These are phyloP conservation scores for Eucalyptus erythrocorys DNA, from an alignment of 345 rosid genomes.

Conservation along the genomic window DNA sequence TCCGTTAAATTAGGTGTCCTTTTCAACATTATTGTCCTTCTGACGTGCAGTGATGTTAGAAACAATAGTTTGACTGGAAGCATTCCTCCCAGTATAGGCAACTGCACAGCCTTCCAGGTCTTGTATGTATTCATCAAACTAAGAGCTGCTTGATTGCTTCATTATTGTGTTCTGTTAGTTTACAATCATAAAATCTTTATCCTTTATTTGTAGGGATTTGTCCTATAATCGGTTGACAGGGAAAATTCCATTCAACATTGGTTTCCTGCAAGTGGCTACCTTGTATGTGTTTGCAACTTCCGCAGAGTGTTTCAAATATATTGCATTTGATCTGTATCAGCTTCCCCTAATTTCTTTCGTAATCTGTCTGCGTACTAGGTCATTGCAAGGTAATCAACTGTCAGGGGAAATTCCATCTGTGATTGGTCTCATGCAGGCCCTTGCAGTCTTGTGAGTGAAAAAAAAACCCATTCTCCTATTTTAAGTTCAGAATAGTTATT, in stretches of 20 bases:
- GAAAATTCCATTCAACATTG: constrained; percentile 92
- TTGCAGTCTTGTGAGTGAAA: constrained; percentile 84
- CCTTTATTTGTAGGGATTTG: constrained; percentile 55
- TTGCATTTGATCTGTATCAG: background rate
- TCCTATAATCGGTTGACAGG: constrained; percentile 87
- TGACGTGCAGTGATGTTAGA: constrained; percentile 57
- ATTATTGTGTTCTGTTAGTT: background rate
- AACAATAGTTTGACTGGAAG: constrained; percentile 94
- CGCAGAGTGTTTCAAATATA: background rate
- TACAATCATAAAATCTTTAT: background rate
- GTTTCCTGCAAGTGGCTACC: constrained; percentile 98
- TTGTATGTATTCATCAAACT: constrained; percentile 52
- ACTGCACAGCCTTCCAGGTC: constrained; percentile 98
- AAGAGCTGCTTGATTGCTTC: background rate
- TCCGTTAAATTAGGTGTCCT: background rate
- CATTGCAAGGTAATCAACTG: constrained; percentile 86
- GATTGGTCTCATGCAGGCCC: constrained; percentile 98
- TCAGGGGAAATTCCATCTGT: constrained; percentile 89
- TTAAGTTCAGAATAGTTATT: background rate
- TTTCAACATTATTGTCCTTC: background rate
- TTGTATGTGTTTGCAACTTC: constrained; percentile 32
- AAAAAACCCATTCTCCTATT: background rate
- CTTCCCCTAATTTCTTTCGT: background rate
- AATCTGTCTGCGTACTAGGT: constrained; percentile 24
- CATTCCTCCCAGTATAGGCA: constrained; percentile 86